Base-by-base conservation (phyloP, 192 early-diverging fungal species). In the Glomus cerebriforme region DNA sequence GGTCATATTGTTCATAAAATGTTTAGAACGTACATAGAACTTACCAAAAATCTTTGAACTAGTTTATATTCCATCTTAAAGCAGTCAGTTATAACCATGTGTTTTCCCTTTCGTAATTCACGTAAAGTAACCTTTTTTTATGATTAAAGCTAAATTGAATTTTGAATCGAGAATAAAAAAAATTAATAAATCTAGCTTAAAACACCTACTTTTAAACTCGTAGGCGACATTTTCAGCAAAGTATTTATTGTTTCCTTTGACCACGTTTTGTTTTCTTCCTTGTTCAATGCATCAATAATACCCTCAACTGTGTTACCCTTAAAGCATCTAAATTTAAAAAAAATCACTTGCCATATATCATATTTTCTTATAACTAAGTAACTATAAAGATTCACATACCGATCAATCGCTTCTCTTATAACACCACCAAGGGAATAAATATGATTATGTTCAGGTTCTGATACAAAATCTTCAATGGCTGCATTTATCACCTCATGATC, bases 401-500 rank as follows among this genome's bases (percentile, higher is more conserved):
- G 79, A 83, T 97, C 92, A 81, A 99, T 97, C 22, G 90, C 87
- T 1, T 84, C 83, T 47, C 93, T 90, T 64, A 87, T 71, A 0
- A 82, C 82, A 3, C 86, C 85, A 24, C 66, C 29, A 60, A 90
- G 81, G 9, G 84, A 67, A 72, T 86, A 88, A 7, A 70, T 76
- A 37, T 86, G 66, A 13, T 82, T 77, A 59, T 79, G 70, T 12
- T 81, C 58, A 32, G 89, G 84, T 85, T 91, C 91, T 47, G 84
- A 91, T 8, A 89, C 92, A 88, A 96, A 99, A 81, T 98, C 96
- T 80, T 99, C 96, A 67, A 99, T 93, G 9, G 93, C 92, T 68
- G 78, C 79, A 80, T 99, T 97, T 69, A 99, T 90, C 12, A 92
- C 93, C 10, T 91, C 90, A 54, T 92, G 85, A 69, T 96, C 92